These are phyloP conservation scores for Rosa rugosa DNA, from an alignment of 306 rosid species.

Conservation along the genomic window DNA sequence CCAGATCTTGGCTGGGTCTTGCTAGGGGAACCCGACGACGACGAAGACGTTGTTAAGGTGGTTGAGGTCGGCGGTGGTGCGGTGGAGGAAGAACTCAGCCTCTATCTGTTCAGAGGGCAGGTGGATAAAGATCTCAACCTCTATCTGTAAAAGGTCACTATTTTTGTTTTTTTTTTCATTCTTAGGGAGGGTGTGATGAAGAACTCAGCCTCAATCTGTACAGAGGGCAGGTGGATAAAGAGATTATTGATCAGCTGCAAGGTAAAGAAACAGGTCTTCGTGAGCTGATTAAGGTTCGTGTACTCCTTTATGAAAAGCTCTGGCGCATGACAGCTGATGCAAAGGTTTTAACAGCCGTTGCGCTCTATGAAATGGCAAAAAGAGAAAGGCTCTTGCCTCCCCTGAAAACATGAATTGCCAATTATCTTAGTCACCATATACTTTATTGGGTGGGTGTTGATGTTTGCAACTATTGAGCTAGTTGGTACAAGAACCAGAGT, in stretches of 20 bases:
- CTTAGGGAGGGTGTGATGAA: slow-evolving; percentile 92
- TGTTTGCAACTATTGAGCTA: neutral
- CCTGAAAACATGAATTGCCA: slow-evolving; percentile 19
- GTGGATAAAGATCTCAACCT: too few relatives aligned
- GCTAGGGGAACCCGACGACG: too few relatives aligned
- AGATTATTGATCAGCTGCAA: slow-evolving; percentile 57
- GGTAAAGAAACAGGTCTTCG: slow-evolving; percentile 89
- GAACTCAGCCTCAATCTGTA: slow-evolving; percentile 73
- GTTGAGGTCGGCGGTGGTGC: too few relatives aligned
- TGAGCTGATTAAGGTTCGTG: slow-evolving; percentile 75
- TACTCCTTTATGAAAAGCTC: slow-evolving; percentile 66
- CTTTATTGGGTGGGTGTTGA: neutral
- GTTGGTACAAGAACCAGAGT: neutral
- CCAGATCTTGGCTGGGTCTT: too few relatives aligned
- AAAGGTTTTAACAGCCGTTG: slow-evolving; percentile 70
- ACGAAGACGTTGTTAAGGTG: too few relatives aligned
- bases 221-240: slow-evolving; percentile 55
- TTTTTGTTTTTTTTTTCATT: neutral
- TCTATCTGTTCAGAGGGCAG: too few relatives aligned
- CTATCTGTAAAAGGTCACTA: too few relatives aligned
- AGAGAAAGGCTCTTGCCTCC: slow-evolving; percentile 63
- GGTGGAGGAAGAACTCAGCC: too few relatives aligned
- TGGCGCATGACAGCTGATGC: slow-evolving; percentile 88
- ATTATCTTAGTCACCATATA: neutral
- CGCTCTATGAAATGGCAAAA: slow-evolving; percentile 79